Conservation (phyloP, 805 yeast genomes). For the Candida insectorum region DNA sequence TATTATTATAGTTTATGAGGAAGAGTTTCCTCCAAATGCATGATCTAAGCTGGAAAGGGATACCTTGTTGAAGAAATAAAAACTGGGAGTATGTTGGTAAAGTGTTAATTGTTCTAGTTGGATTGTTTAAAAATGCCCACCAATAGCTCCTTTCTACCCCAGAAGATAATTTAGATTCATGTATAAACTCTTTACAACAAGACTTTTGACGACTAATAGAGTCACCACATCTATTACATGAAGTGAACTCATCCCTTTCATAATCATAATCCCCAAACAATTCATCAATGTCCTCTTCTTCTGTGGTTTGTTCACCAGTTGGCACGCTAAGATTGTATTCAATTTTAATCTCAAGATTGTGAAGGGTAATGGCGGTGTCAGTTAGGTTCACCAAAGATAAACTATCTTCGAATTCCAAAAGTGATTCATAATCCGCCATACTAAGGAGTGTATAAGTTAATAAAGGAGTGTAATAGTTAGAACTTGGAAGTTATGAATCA, state of each 20-base stretch:
- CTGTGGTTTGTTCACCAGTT: slow-evolving; percentile 4
- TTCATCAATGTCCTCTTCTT: slow-evolving; percentile 8
- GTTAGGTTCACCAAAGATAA: slow-evolving; percentile 16
- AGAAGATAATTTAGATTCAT: slow-evolving; percentile 14
- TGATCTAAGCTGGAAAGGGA: slow-evolving; percentile 42
- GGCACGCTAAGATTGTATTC: slow-evolving; percentile 18
- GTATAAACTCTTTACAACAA: slow-evolving; percentile 25
- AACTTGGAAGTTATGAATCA: background rate
- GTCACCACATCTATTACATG: slow-evolving; percentile 29
- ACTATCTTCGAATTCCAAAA: slow-evolving; percentile 35
- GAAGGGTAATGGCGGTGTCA: slow-evolving; percentile 17
- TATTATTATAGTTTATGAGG: slow-evolving; percentile 24
- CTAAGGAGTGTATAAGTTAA: too few species aligned
- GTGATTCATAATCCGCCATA: slow-evolving; percentile 24
- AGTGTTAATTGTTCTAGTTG: slow-evolving; percentile 41
- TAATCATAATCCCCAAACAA: slow-evolving; percentile 18
- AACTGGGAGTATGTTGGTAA: slow-evolving; percentile 48
- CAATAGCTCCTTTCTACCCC: slow-evolving; percentile 39
- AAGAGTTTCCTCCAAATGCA: slow-evolving; percentile 43
- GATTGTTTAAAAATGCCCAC: slow-evolving; percentile 42
- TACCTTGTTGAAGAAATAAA: slow-evolving; percentile 40
- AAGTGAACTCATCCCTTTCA: slow-evolving; percentile 28
- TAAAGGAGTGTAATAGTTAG: background rate
- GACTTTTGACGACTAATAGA: slow-evolving; percentile 15
- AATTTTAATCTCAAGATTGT: slow-evolving; percentile 24